phyloP scores from a whole-genome alignment of 768 basidiomycete species.

The Postia placenta region DNA sequence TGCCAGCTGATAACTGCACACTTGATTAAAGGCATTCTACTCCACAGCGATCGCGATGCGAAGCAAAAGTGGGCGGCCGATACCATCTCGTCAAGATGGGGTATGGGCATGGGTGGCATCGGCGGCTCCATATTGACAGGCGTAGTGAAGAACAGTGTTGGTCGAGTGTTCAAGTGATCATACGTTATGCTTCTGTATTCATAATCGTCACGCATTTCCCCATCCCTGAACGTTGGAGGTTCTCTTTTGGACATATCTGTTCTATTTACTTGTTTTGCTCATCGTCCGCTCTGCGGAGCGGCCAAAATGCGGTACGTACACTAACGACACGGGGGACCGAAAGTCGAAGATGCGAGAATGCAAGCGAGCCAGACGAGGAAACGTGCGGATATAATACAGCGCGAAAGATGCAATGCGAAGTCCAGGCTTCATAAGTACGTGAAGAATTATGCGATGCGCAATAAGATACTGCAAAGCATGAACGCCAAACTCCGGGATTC shows the following conservation, averaged over 20 bases:
- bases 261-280: constrained; percentile 13
- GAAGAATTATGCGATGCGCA: constrained; percentile 2
- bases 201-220: no score
- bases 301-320: constrained; percentile 10
- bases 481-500: background rate
- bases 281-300: constrained; percentile 23
- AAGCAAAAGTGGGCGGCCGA: constrained; percentile 86
- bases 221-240: no score
- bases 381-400: constrained; percentile 9
- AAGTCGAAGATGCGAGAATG: constrained; percentile 9
- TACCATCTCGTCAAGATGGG: constrained; percentile 65
- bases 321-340: constrained; percentile 6
- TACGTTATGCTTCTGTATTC: no score
- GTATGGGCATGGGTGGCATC: constrained; percentile 69
- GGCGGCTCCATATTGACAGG: constrained; percentile 82
- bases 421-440: constrained; percentile 11
- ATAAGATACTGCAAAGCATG: constrained; percentile 3
- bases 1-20: background rate
- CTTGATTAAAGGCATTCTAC: background rate
- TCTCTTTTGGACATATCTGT: no score
- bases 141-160: constrained; percentile 76
- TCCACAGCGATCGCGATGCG: constrained; percentile 77
- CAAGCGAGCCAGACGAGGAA: background rate
- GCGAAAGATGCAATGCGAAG: constrained; percentile 12
- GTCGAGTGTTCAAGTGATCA: constrained; percentile 66